Base-by-base conservation (phyloP, 1,284 basidiomycete genomes). In the Nidula niveotomentosa region DNA sequence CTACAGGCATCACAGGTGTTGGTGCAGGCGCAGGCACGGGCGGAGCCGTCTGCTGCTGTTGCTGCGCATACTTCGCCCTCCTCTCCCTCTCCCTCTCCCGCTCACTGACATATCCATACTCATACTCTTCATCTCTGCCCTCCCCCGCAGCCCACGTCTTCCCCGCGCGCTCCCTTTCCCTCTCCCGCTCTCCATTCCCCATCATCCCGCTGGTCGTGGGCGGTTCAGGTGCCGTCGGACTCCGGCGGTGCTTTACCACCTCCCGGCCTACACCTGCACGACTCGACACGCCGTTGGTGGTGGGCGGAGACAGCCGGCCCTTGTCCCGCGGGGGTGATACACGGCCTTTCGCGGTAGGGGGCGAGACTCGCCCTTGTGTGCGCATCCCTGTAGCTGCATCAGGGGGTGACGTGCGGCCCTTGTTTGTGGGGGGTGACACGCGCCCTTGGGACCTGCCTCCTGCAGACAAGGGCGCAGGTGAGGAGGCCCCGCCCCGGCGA, bases 181-280 rank as follows among this genome's bases (percentile, higher is more conserved):
- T 23, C 1, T 23, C 23, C 23, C 23, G 23, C 51, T 62, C 52
- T 35, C 59, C 52, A 35, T 61, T 18, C 36, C 56, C 45, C 39
- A 63, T 57, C 51, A 65, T 60, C 10, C 67, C 69, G 56, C 73
- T 80, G 3, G 71, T 75, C 6, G 78, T 80, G 8, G 77, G 73
- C n/a, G 70, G 73, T 59, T 85, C 86, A 36, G 80, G 81, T 39
- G 79, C 84, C n/a, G 81, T 88, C 8, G 85, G 86, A 66, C 80
- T 88, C 34, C 81, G 76, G 51, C 79, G 74, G 62, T 81, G 85
- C 53, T 75, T 76, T 30, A 65, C 65, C 2, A 62, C 53, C 36
- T 69, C 66, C 49, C 57, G 58, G 23, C 47, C 57, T 13, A 53
- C 3, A 10, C 35, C 23, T 23, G 23, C 23, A 23, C 23, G 34